Base-by-base conservation (phyloP, 352 stramenopile genomes). In the Halophytophthora batemanensis region DNA sequence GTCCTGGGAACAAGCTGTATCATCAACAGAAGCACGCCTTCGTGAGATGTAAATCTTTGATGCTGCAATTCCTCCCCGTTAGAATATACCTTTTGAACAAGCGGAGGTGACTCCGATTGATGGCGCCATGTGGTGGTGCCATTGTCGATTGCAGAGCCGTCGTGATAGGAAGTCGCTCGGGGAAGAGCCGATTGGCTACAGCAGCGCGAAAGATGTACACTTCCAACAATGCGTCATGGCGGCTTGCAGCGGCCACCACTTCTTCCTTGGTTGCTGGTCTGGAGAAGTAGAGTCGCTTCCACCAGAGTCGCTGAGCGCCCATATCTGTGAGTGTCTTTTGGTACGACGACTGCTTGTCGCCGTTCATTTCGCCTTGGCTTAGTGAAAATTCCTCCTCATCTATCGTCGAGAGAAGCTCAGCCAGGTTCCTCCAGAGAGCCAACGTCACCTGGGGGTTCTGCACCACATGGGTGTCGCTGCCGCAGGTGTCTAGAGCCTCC, bases 221-320 rank as follows among this genome's bases (percentile, higher is more conserved):
- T 25, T 86, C 65, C 21, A 76, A 33, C 6, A 80, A 47, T 21
- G 28, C 41, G 15, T 42, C 36, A 15, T 73, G 48, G 4, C 53
- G 43, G 36, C 53, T 45, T 45, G 71, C 36, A 13, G 75, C 45
- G 33, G 50, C 42, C 19, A 50, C n/a, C 8, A 67, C 65, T 59
- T 82, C 64, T 1, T 71, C 41, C 19, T 43, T 13, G 0, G 55
- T 69, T 13, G 49, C 52, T 21, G 75, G 75, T 34, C 64, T 69
- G 6, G 62, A 64, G 40, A 88, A 83, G 52, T 72, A 92, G 1
- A 78, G 41, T n/a, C 66, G 57, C 22, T 76, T 79, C 81, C 81
- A 92, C 81, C 81, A 92, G 15, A 34, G 38, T 15, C 25, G 56
- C 21, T 60, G 67, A 28, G 31, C 19, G 42, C 65, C 62, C 18